Evolutionary conservation across 1,284 basidiomycete genomes (phyloP), one percentile per base, ranked within the genome.

Genomic region (Cryptococcus sp.): DNA sequence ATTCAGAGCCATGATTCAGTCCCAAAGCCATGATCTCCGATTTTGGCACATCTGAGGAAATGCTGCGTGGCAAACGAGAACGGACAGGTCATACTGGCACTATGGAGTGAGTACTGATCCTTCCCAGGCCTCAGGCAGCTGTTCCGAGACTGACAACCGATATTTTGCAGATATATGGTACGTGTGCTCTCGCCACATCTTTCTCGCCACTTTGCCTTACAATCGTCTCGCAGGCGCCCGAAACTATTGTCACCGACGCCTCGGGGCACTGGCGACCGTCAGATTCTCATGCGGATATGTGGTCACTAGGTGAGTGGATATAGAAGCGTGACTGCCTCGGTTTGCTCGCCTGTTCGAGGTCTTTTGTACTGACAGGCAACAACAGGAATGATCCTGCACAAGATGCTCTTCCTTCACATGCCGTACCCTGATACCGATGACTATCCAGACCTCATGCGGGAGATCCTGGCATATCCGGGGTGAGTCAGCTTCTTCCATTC

Each of bases 41-140:
- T 69, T 97, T 97, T 76, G 93, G 93, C 4, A 95, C 93, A 0
- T 94, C 91, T 13, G 86, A 90, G 49, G 91, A 93, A 68, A 91
- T 90, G 87, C 81, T 93, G 5, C 84, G 85, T 44, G 83, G 84
- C 3, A 82, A 85, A 15, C 79, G 84, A 16, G 78, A 82, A 37
- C 83, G 91, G 17, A 89, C 90, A 2, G 93, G 93, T 7, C 92
- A 95, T 72, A 96, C 93, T 19, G 93, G 93, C 62, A 96, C 93
- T 81, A 91, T 81, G 76, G 93, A 87, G 63, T 76, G 62, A 63
- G 50, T 62, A 10, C 5, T 29, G 25, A 25, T 16, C 25, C 41
- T 29, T 15, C 46, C 29, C 34, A 5, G 29, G 19, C 7, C 1
- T 55, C 11, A 39, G 16, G 47, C 26, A 44, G 19, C 43, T 45